Evolutionary conservation across 345 rosid genomes (phyloP).

Genomic region (Microcos paniculata): DNA sequence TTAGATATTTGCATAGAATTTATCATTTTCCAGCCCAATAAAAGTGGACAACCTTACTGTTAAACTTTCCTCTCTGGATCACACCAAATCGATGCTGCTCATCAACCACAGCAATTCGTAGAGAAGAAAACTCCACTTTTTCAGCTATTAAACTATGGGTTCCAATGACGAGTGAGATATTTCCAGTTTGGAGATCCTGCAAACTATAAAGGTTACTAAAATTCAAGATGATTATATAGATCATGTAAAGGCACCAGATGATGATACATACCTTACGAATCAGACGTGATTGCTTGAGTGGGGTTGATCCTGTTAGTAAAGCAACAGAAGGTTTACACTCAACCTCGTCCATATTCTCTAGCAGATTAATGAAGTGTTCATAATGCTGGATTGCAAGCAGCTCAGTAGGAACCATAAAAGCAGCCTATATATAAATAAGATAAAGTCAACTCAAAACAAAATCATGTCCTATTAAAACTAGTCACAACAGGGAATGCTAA

Average conservation of each 20-base stretch:
- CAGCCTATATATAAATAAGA: slow-evolving; percentile 66
- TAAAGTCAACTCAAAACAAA: slow-evolving; percentile 1
- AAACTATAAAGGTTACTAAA: slow-evolving; percentile 21
- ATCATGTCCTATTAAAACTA: background rate
- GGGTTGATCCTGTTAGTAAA: slow-evolving; percentile 87
- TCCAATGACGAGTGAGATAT: slow-evolving; percentile 83
- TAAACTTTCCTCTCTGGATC: slow-evolving; percentile 94
- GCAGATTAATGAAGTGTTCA: slow-evolving; percentile 67
- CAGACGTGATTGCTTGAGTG: slow-evolving; percentile 71
- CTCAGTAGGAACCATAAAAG: slow-evolving; percentile 99
- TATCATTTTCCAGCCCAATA: slow-evolving; percentile 11
- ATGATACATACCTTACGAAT: slow-evolving; percentile 72
- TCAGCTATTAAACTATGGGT: slow-evolving; percentile 94
- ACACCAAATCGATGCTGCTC: slow-evolving; percentile 99
- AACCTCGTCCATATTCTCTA: slow-evolving; percentile 60
- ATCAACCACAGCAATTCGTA: slow-evolving; percentile 95
- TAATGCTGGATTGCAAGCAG: slow-evolving; percentile 94
- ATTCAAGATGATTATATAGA: slow-evolving; percentile 7
- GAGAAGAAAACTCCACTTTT: slow-evolving; percentile 70
- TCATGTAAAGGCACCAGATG: slow-evolving; percentile 22
- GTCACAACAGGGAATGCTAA: background rate
- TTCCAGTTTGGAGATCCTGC: slow-evolving; percentile 86
- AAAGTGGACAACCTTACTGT: slow-evolving; percentile 72
- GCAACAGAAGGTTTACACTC: slow-evolving; percentile 75
- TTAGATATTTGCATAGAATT: background rate